Base-by-base conservation (phyloP, 495 filamentous ascomycete genomes). In the Penicillium desertorum region DNA sequence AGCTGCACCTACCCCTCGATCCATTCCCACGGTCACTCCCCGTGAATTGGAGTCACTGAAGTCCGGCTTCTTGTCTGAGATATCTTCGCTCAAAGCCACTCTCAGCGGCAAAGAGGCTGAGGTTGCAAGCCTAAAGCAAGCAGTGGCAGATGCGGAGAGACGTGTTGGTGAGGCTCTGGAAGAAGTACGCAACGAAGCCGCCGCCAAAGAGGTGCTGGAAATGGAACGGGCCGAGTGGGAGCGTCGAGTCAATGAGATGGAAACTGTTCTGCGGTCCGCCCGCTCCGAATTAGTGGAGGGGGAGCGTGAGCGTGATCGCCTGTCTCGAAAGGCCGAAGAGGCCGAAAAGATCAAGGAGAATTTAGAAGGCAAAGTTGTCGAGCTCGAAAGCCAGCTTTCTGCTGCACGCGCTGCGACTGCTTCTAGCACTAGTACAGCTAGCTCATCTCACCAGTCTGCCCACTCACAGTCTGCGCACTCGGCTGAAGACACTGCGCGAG, bases 1-100 rank as follows among this genome's bases (percentile, higher is more conserved):
- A 10, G 89, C 91, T 3, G 82, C 86, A 11, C 91, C 92, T 4
- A 98, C 94, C 1, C 94, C 94, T 17, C 88, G 93, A 54, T 95
- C 89, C 42, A 84, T 98, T 42, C 94, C 94, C 1, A 88, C 86
- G 14, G 86, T 98, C 59, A 96, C 95, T 3, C 88, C 92, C 1
- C 87, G 94, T 27, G 94, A 98, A 72, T 78, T 98, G 1, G 94
- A 98, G 65, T 88, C 85, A 7, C 79, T 98, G 49, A 97, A 97
- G 68, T 96, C 93, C 0, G 77, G 78, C 1, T 95, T 95, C 66
- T 81, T 91, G 44, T 93, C 91, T 4, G 88, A 98, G 67, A 92
- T 98, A 51, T 92, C 87, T 47, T 90, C 88, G 20, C 82, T 98
- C 32, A 92, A 88, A 59, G 95, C 95, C 5, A 89, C 88, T 17